Percentiles rank a stretch among this genome's conserved stretches.
phyloP scores from a whole-genome alignment of 352 stramenopile species.

The Phytophthora ramorum region DNA sequence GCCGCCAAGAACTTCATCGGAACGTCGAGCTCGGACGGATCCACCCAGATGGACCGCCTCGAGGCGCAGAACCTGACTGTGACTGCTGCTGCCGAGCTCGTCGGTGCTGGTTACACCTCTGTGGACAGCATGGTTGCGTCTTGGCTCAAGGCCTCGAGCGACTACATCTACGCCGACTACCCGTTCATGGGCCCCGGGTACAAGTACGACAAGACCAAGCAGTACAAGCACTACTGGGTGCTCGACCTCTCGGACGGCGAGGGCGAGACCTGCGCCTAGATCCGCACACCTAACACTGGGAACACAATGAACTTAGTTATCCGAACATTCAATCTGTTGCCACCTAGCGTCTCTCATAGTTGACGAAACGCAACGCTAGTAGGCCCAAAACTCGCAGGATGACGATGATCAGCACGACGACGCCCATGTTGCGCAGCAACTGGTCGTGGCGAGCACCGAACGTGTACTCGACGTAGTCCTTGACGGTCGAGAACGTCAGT shows the following conservation, averaged over 20 bases:
- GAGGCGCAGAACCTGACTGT: slow-evolving; percentile 32
- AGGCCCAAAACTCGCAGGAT: slow-evolving; percentile 51
- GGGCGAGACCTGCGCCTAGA: slow-evolving; percentile 28
- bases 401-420: slow-evolving; percentile 49
- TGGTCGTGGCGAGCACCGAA: slow-evolving; percentile 52
- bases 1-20: slow-evolving; percentile 31
- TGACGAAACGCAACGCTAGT: slow-evolving; percentile 56
- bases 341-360: slow-evolving; percentile 53
- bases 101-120: slow-evolving; percentile 45
- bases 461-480: slow-evolving; percentile 50
- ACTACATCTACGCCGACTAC: slow-evolving; percentile 41
- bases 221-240: slow-evolving; percentile 48
- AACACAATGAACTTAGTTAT: slow-evolving; percentile 8
- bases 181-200: slow-evolving; percentile 41
- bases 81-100: slow-evolving; percentile 36
- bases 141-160: slow-evolving; percentile 45
- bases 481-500: slow-evolving; percentile 41
- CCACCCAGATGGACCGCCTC: slow-evolving; percentile 32
- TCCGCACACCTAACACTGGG: not conserved
- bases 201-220: slow-evolving; percentile 37
- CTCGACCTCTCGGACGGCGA: slow-evolving; percentile 33
- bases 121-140: slow-evolving; percentile 41
- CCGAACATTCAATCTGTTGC: not conserved
- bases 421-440: slow-evolving; percentile 42
- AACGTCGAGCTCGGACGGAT: slow-evolving; percentile 39